phyloP scores from a whole-genome alignment of 1,284 basidiomycete species.

The Leccinum subrobustum region DNA sequence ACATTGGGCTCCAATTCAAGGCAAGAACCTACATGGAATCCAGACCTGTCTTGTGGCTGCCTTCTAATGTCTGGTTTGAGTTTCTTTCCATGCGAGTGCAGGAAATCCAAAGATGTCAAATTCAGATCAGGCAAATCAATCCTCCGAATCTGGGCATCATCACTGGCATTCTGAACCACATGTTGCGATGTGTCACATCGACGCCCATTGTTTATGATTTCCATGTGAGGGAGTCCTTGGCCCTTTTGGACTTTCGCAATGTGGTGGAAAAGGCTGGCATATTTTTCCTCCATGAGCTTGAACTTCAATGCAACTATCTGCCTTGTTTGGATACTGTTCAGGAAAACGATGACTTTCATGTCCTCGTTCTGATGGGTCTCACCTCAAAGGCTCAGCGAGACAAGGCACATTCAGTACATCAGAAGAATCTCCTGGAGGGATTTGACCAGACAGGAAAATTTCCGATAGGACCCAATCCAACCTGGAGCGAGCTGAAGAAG shows the following conservation, averaged over 20 bases:
- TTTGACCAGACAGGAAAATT: slow-evolving; percentile 2
- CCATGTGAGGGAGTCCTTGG: slow-evolving; percentile 14
- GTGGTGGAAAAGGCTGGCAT: background rate
- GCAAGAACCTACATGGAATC: slow-evolving; percentile 2
- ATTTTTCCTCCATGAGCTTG: slow-evolving; percentile 10
- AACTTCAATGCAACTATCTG: no score
- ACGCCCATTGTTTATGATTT: slow-evolving; percentile 4
- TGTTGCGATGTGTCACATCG: slow-evolving; percentile 3
- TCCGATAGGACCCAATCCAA: slow-evolving; percentile 4
- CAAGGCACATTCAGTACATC: background rate
- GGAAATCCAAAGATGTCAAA: slow-evolving; percentile 7
- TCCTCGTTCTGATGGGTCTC: slow-evolving; percentile 5
- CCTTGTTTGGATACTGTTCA: background rate
- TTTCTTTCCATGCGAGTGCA: background rate
- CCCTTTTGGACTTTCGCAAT: slow-evolving; percentile 2
- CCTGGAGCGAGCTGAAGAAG: slow-evolving; percentile 6
- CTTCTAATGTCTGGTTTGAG: slow-evolving; percentile 5
- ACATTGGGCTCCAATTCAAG: background rate
- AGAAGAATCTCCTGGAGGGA: rapidly evolving
- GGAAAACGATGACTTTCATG: background rate
- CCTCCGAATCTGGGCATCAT: slow-evolving; percentile 9
- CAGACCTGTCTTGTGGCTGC: slow-evolving; percentile 8
- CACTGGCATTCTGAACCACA: slow-evolving; percentile 12
- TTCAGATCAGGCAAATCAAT: background rate
- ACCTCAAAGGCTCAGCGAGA: slow-evolving; percentile 3